These are phyloP conservation scores for Wickerhamomyces canadensis DNA, from an alignment of 805 yeast genomes.

Conservation along the genomic window DNA sequence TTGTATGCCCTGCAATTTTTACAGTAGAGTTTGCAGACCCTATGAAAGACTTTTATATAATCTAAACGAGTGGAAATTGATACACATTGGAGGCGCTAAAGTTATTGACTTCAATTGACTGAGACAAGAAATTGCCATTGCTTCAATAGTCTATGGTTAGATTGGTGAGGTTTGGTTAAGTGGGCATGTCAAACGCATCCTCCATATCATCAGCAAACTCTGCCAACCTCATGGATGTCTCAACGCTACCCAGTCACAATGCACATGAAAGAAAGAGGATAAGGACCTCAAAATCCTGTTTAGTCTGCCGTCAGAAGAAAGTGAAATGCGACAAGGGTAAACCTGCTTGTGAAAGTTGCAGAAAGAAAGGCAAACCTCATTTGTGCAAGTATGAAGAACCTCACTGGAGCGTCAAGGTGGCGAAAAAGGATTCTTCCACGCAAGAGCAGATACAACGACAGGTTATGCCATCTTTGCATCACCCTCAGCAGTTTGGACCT, in stretches of 20 bases:
- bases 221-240: background rate
- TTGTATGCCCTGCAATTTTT: too few species aligned
- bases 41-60: too few species aligned
- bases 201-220: background rate
- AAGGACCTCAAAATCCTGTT: constrained; percentile 20
- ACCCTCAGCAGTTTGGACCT: background rate
- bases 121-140: too few species aligned
- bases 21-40: too few species aligned
- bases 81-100: too few species aligned
- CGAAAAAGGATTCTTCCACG: background rate
- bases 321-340: constrained; percentile 22
- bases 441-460: background rate
- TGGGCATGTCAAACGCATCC: background rate
- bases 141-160: too few species aligned
- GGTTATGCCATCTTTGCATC: background rate
- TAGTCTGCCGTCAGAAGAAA: constrained; percentile 22
- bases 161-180: too few species aligned
- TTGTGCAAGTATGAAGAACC: constrained; percentile 20
- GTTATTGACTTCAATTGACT: too few species aligned
- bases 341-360: constrained; percentile 21
- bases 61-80: too few species aligned
- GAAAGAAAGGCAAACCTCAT: constrained; percentile 10
- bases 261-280: constrained; percentile 11
- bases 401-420: constrained; percentile 14
- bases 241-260: background rate